These are phyloP conservation scores for Grammothele lineata DNA, from an alignment of 768 basidiomycete species.

Conservation along the genomic window DNA sequence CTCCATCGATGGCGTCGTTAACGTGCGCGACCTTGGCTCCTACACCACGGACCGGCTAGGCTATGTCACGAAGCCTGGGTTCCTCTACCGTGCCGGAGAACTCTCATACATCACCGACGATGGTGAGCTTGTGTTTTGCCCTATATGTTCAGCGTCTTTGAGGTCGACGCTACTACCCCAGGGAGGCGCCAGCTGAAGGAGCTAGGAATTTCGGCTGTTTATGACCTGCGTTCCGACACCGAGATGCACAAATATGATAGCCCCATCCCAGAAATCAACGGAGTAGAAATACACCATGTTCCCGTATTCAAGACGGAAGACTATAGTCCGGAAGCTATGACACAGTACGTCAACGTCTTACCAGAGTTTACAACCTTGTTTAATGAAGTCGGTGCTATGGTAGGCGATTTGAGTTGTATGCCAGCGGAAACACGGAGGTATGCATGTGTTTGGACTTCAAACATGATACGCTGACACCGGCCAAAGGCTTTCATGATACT, in stretches of 20 bases:
- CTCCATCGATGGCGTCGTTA: conserved; percentile 65
- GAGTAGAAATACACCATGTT: conserved; percentile 52
- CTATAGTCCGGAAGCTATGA: conserved; percentile 81
- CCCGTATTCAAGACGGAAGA: conserved; percentile 70
- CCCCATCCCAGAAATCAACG: conserved; percentile 60
- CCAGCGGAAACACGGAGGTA: conserved; percentile 78
- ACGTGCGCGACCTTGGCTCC: conserved; percentile 68
- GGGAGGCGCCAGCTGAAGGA: conserved; percentile 33
- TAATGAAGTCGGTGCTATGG: too few species aligned
- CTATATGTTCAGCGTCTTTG: too few species aligned
- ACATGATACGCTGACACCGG: conserved; percentile 9
- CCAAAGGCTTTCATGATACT: conserved; percentile 75
- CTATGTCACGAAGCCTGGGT: conserved; percentile 51
- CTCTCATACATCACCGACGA: conserved; percentile 64
- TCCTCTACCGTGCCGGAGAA: conserved; percentile 68
- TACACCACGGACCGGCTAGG: conserved; percentile 45
- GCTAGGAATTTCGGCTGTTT: conserved; percentile 64
- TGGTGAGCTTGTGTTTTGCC: conserved; percentile 40
- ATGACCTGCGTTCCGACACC: conserved; percentile 75
- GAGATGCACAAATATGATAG: conserved; percentile 73
- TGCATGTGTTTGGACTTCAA: neutral
- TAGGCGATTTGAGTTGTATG: conserved; percentile 71
- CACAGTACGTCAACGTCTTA: conserved; percentile 44
- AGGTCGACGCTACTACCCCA: neutral
- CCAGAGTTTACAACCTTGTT: too few species aligned